Base-by-base conservation (phyloP, 179 eudicot genomes). In the Nepenthes alata region DNA sequence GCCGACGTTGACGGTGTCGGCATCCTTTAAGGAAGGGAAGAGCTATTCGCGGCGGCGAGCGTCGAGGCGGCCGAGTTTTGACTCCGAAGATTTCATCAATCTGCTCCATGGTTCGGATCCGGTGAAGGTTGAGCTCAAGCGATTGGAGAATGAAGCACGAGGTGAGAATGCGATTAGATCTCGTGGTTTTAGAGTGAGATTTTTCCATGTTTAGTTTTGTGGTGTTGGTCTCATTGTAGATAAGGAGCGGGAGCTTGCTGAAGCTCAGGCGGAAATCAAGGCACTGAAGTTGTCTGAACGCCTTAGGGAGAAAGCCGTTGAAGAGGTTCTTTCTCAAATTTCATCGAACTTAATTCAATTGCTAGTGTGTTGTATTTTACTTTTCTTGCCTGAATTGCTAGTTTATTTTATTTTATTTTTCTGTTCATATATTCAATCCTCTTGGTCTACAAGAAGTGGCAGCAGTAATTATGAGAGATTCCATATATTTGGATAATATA, bases 51-150 rank as follows among this genome's bases (percentile, higher is more conserved):
- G 95, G 55, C 58, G 91, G 68, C 71, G 87, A 14, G 74, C 73
- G 10, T 72, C 87, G 14, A 63, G 84, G 35, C 71, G 91, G 58
- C 95, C 91, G 5, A 87, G 97, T 58, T 62, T 87, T 60, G 97
- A 90, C 54, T 78, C 88, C 2, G 97, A 90, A 37, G 97, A 90
- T 61, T 83, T 85, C 74, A 47, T 90, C n/a, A 90, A 82, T 56
- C 65, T 83, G 69, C 85, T 90, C 35, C 97, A 90, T 66, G 97
- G 95, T 3, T 90, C 97, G 79, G 97, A 90, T 90, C 97, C 97
- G 81, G 95, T 90, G 68, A 87, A 80, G 73, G 58, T 90, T 53
- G 95, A 89, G 81, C 86, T 86, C 35, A 91, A 86, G 76, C 89
- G 95, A 9, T 75, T 89, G 61, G 96, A 91, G 69, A 91, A 91